Conservation (phyloP, 257 asterid genomes). For the Ilex asprella region DNA sequence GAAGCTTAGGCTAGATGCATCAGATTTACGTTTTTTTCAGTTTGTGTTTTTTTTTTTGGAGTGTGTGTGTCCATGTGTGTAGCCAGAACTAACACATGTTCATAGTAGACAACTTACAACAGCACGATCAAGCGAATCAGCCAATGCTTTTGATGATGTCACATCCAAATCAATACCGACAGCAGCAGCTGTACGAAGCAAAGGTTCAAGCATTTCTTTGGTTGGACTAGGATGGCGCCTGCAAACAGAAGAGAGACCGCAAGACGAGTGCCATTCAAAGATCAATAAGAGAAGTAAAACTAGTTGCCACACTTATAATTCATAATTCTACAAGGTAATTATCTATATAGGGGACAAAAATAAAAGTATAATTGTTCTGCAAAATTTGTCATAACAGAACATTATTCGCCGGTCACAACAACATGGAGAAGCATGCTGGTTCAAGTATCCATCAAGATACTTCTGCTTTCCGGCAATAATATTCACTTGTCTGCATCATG, state of each 20-base stretch:
- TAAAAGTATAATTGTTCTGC: background rate
- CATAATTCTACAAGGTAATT: background rate
- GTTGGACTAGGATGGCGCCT: slow-evolving; percentile 99
- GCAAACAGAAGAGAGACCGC: slow-evolving; percentile 24
- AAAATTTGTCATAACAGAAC: background rate
- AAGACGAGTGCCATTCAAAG: slow-evolving; percentile 7
- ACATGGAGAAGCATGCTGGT: background rate
- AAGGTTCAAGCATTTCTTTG: slow-evolving; percentile 97
- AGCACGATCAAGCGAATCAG: slow-evolving; percentile 97
- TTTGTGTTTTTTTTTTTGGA: no score
- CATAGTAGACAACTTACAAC: slow-evolving; percentile 49
- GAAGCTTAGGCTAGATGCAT: no score
- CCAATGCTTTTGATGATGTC: slow-evolving; percentile 89
- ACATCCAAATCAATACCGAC: slow-evolving; percentile 82
- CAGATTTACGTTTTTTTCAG: no score
- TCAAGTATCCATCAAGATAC: background rate
- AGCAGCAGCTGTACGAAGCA: slow-evolving; percentile 82
- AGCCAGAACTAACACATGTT: background rate
- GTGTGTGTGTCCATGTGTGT: no score
- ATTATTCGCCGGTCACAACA: background rate
- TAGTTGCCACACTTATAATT: background rate
- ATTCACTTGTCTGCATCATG: background rate
- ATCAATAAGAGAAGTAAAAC: slow-evolving; percentile 10
- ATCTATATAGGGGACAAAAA: background rate
- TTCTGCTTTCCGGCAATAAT: background rate